Evolutionary conservation across 331 rosid genomes (phyloP).

Genomic region (Pyracantha coccinea): DNA sequence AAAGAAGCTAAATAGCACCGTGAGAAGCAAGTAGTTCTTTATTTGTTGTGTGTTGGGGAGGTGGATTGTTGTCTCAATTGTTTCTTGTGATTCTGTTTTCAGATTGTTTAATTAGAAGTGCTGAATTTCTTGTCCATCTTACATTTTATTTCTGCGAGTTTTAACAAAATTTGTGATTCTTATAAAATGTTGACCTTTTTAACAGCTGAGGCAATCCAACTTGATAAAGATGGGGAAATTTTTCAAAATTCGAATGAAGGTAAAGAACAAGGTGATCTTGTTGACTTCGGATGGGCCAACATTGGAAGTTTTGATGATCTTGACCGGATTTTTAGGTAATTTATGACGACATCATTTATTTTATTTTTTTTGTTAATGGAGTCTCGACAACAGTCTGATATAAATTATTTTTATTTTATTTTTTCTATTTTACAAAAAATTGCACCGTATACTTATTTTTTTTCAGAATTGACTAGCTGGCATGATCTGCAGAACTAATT

Average conservation of each 20-base stretch:
- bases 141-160: background rate
- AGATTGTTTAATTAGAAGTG: background rate
- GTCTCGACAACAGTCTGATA: background rate
- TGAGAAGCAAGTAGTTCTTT: background rate
- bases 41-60: background rate
- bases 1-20: background rate
- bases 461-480: background rate
- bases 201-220: constrained; percentile 41
- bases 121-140: background rate
- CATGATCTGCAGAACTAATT: too few species aligned
- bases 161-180: background rate
- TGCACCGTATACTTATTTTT: background rate
- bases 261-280: constrained; percentile 69
- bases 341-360: background rate
- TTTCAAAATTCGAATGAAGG: constrained; percentile 45
- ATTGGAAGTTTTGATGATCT: constrained; percentile 97
- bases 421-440: background rate
- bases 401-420: background rate
- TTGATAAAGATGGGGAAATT: constrained; percentile 41
- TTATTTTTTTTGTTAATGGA: background rate
- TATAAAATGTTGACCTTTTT: constrained; percentile 24
- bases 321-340: constrained; percentile 83
- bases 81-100: background rate
- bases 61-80: background rate
- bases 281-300: constrained; percentile 80